phyloP scores from a whole-genome alignment of 768 basidiomycete species.

The Gyrodon lividus region DNA sequence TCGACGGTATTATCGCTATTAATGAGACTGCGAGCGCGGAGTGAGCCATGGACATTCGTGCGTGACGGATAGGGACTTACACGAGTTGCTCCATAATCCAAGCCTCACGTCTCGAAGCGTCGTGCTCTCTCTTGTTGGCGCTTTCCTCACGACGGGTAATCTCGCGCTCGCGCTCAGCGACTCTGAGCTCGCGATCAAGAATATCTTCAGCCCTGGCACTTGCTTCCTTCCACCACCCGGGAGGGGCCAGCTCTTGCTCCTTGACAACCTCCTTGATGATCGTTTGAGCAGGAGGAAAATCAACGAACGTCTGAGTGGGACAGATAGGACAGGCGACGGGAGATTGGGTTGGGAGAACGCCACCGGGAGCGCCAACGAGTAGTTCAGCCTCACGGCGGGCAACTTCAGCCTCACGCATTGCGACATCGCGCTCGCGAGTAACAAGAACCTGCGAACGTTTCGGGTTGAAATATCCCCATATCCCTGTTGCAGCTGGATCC shows the following conservation, averaged over 20 bases:
- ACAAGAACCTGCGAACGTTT: constrained; percentile 81
- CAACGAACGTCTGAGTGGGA: constrained; percentile 48
- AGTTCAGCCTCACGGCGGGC: constrained; percentile 87
- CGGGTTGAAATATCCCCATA: constrained; percentile 75
- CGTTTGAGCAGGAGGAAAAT: constrained; percentile 67
- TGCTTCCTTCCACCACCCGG: constrained; percentile 74
- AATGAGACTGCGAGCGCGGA: constrained; percentile 47
- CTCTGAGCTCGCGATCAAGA: constrained; percentile 80
- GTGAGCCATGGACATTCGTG: constrained; percentile 3
- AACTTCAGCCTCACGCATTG: constrained; percentile 82
- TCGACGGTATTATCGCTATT: constrained; percentile 73
- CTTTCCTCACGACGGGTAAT: constrained; percentile 84
- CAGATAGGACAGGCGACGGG: constrained; percentile 60
- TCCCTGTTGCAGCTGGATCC: constrained; percentile 45
- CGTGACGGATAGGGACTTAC: constrained; percentile 43
- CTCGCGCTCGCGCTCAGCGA: constrained; percentile 82
- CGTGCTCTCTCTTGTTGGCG: constrained; percentile 83
- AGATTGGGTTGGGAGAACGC: constrained; percentile 60
- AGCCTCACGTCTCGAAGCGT: constrained; percentile 79
- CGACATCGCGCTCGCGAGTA: constrained; percentile 75
- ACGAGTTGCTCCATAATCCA: constrained; percentile 95
- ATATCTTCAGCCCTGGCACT: constrained; percentile 75
- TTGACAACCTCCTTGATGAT: constrained; percentile 87
- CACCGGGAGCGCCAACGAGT: constrained; percentile 79
- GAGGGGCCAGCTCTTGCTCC: constrained; percentile 74